phyloP scores from a whole-genome alignment of 2,329 filamentous ascomycete species.

The Myrmaecium sp. region DNA sequence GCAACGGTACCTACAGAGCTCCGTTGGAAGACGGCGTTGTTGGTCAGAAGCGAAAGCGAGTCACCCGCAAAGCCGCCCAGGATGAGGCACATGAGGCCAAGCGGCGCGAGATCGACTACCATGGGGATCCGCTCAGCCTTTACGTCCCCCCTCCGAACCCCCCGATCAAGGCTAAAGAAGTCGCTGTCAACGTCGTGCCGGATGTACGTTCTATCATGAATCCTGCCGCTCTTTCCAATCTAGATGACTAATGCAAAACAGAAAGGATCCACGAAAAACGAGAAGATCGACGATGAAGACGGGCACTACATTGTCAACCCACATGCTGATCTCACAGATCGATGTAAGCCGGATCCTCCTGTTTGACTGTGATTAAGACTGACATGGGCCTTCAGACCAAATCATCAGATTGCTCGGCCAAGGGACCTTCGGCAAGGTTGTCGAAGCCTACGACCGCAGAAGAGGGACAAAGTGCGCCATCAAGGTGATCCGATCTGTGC shows the following conservation, averaged over 20 bases:
- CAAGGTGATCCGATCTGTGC: conserved; percentile 95
- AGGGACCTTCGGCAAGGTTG: conserved; percentile 96
- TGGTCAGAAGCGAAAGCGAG: conserved; percentile 82
- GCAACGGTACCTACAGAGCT: conserved; percentile 43
- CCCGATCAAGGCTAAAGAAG: conserved; percentile 65
- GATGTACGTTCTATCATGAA: conserved; percentile 32
- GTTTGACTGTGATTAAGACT: conserved; percentile 5
- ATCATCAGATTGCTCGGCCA: conserved; percentile 83
- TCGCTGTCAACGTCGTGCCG: conserved; percentile 39
- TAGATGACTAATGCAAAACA: conserved; percentile 10
- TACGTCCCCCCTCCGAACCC: conserved; percentile 81
- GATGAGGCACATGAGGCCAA: conserved; percentile 54
- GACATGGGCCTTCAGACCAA: conserved; percentile 42
- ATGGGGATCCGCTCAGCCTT: conserved; percentile 53
- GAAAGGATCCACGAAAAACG: conserved; percentile 32
- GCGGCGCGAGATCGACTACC: conserved; percentile 50
- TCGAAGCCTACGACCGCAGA: conserved; percentile 70
- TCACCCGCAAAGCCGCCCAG: conserved; percentile 60
- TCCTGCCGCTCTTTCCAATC: conserved; percentile 4
- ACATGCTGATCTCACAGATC: conserved; percentile 68
- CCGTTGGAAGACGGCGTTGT: conserved; percentile 42
- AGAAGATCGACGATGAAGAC: conserved; percentile 88
- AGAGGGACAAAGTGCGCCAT: conserved; percentile 74
- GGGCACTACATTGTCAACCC: conserved; percentile 91
- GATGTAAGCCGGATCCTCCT: conserved; percentile 48